Evolutionary conservation across 148 eudicot species (phyloP), one percentile per base, ranked within the genome.

Genomic region (Rhododendron henanense): DNA sequence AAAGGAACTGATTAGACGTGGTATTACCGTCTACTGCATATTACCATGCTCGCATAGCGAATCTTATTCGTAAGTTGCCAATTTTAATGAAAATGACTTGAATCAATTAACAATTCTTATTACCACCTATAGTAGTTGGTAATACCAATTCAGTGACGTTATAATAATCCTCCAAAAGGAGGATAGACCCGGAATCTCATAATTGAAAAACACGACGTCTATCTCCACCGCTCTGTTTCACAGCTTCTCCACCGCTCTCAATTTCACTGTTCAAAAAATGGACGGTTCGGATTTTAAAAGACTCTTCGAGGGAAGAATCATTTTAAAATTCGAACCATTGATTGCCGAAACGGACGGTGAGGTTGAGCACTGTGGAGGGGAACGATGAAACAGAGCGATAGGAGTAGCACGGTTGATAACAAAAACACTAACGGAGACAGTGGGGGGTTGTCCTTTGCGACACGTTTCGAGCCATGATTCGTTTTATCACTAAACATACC

Each of bases 301-400:
- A 41, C 45, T 41, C 1, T 41, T 41, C 1, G 7, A 5, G 1
- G 5, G 1, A 41, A 41, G 6, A 41, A 6, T 41, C 6, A 41
- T 41, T 41, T 41, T 41, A 41, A 41, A 41, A 41, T 41, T 41
- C 1, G 1, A 0, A 41, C 6, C 1, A 41, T 41, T 41, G 0
- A 41, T 41, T 41, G 1, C 1, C 1, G 6, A 5, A 0, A 41
- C 45, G 1, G 6, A 41, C 8, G 0, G 45, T 41, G 1, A 41
- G 0, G 6, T 41, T 41, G 8, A 5, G 1, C 1, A 7, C 6
- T 41, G 5, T 0, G 6, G 6, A 0, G 6, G 8, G 1, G 6
- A 0, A 0, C 6, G 44, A 0, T 39, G 0, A 39, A 39, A 39
- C 44, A 39, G 6, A 39, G 6, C 6, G 8, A 8, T 41, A 5